These are phyloP conservation scores for Beauveria australis DNA, from an alignment of 2,329 filamentous ascomycete species.

Conservation along the genomic window DNA sequence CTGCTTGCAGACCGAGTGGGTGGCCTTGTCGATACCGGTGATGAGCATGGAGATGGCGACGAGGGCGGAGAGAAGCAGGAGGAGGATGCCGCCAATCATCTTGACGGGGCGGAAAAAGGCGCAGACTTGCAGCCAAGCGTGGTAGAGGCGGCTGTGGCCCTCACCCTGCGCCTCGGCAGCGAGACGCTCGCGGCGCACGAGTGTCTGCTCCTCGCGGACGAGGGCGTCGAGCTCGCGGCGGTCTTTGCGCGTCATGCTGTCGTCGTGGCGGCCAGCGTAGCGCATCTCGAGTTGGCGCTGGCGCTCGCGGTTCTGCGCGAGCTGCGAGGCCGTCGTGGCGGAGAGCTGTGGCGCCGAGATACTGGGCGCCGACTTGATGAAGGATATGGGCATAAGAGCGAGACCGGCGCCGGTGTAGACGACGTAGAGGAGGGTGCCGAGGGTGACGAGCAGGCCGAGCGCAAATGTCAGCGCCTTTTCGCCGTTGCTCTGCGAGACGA, in stretches of 20 bases:
- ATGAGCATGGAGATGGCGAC: conserved; percentile 91
- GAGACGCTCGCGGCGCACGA: conserved; percentile 81
- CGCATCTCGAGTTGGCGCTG: conserved; percentile 87
- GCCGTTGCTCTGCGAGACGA: conserved; percentile 72
- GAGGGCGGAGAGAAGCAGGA: conserved; percentile 66
- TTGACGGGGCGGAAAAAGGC: conserved; percentile 82
- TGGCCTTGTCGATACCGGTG: conserved; percentile 91
- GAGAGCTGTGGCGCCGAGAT: conserved; percentile 74
- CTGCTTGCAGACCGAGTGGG: conserved; percentile 85
- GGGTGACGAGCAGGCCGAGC: conserved; percentile 76
- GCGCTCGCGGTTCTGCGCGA: conserved; percentile 82
- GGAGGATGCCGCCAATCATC: conserved; percentile 71
- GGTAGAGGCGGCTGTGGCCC: conserved; percentile 65
- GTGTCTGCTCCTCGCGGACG: conserved; percentile 81
- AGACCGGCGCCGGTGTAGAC: conserved; percentile 85
- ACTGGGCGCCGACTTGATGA: conserved; percentile 86
- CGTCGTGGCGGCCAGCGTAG: conserved; percentile 64
- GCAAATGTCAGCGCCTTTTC: conserved; percentile 89
- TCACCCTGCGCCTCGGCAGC: conserved; percentile 75
- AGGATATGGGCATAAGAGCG: conserved; percentile 76
- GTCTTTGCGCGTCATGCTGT: conserved; percentile 74
- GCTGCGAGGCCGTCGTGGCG: conserved; percentile 67
- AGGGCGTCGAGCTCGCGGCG: conserved; percentile 81
- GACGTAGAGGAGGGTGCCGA: conserved; percentile 79
- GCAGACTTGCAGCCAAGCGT: conserved; percentile 69